Evolutionary conservation across 306 rosid species (phyloP).

Genomic region (Vigna angularis): DNA sequence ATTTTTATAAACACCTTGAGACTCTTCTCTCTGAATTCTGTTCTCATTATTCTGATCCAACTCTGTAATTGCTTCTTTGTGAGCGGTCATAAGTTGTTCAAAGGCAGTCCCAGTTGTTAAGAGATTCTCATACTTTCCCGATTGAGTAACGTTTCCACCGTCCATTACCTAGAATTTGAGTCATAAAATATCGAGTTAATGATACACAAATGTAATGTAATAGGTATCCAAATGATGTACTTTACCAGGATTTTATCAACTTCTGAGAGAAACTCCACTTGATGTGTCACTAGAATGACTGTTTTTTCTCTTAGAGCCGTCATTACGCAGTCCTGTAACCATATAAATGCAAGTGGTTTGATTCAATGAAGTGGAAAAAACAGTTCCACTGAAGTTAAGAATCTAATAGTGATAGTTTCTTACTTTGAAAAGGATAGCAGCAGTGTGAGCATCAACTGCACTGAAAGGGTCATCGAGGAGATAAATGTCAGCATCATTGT

Average conservation of each 20-base stretch:
- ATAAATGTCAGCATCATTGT: constrained; percentile 78
- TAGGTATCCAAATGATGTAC: background rate
- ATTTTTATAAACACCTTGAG: constrained; percentile 37
- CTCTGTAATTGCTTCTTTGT: constrained; percentile 58
- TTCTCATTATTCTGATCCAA: constrained; percentile 42
- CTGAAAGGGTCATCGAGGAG: constrained; percentile 87
- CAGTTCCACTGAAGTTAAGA: background rate
- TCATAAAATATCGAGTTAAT: background rate
- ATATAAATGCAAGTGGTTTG: constrained; percentile 30
- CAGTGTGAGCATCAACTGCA: constrained; percentile 90
- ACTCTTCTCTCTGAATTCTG: constrained; percentile 40
- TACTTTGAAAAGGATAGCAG: constrained; percentile 71
- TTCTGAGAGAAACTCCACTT: constrained; percentile 77
- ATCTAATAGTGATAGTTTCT: constrained; percentile 1
- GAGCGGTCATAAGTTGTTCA: constrained; percentile 82
- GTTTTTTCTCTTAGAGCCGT: constrained; percentile 64
- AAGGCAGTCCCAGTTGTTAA: constrained; percentile 72
- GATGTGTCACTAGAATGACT: constrained; percentile 87
- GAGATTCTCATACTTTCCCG: constrained; percentile 73
- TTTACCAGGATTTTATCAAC: constrained; percentile 73
- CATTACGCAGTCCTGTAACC: constrained; percentile 79
- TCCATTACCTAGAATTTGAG: constrained; percentile 68
- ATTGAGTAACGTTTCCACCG: constrained; percentile 64
- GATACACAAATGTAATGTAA: background rate
- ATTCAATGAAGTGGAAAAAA: background rate